Base-by-base conservation (phyloP, 2,329 filamentous ascomycete genomes). In the Aschersonia sp. region DNA sequence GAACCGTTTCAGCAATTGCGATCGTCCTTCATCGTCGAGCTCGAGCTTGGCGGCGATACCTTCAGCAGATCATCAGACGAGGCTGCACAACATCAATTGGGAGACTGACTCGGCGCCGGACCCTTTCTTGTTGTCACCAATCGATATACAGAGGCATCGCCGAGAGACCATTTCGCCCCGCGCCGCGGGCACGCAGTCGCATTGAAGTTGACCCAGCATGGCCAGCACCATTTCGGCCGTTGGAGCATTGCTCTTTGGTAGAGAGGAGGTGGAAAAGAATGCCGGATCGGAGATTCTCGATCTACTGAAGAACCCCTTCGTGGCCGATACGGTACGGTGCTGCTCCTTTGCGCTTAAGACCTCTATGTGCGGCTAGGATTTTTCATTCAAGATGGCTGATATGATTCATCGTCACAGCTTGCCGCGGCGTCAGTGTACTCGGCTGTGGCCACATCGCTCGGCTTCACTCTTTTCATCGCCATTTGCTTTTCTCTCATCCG, bases 401-500 rank as follows among this genome's bases (percentile, higher is more conserved):
- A 9, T 12, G 7, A n/a, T n/a, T 20, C 12, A 43, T 29, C 20
- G 46, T 32, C 4, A 28, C 47, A 65, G 62, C 61, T 65, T 40
- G 50, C 52, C 44, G 52, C 52, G 43, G 56, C 56, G 31, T 84
- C 89, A 43, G 74, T 96, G 51, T 80, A 82, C 65, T 84, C 86
- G 50, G 88, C 89, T 45, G 69, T 97, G 43, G 85, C 73, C 53
- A 88, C 85, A 29, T 94, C 91, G 3, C 61, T 96, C 43, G 84
- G 79, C 48, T 71, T 92, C 59, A 87, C 88, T 6, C 59, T 76
- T 52, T 72, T 81, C 55, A 82, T 95, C 56, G 82, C 87, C 52
- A 62, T 94, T 50, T 67, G 81, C 54, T 98, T 97, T 73, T 95
- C 88, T 52, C 71, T 96, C 57, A 73, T 97, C 48, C 85, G 92